phyloP scores from a whole-genome alignment of 306 rosid species.

The Begonia peltatifolia region DNA sequence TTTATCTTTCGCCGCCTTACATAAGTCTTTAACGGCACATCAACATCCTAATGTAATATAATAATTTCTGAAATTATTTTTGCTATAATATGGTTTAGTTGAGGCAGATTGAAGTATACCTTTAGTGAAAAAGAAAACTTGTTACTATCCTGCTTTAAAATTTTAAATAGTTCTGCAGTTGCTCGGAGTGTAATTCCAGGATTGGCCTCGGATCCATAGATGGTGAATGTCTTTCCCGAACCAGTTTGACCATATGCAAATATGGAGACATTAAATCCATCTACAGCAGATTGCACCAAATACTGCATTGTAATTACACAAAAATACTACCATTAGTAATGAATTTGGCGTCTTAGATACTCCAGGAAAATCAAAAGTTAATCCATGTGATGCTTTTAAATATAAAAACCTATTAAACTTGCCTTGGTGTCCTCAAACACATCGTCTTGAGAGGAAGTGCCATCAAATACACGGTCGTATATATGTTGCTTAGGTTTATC shows the following conservation, averaged over 20 bases:
- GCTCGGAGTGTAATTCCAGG: slow-evolving; percentile 86
- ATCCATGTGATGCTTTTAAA: not conserved
- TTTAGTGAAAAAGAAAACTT: slow-evolving; percentile 68
- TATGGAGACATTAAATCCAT: slow-evolving; percentile 82
- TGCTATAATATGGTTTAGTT: too few relatives aligned
- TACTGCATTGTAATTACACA: slow-evolving; percentile 36
- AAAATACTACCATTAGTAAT: not conserved
- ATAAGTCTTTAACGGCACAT: too few relatives aligned
- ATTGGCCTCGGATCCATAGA: slow-evolving; percentile 63
- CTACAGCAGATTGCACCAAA: slow-evolving; percentile 83
- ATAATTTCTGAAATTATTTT: too few relatives aligned
- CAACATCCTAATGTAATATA: too few relatives aligned
- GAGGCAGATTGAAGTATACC: slow-evolving; percentile 20
- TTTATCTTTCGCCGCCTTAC: too few relatives aligned
- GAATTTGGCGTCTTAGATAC: too few relatives aligned
- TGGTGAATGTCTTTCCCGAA: slow-evolving; percentile 85
- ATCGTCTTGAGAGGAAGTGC: slow-evolving; percentile 52
- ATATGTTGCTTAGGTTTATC: slow-evolving; percentile 67
- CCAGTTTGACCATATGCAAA: slow-evolving; percentile 98
- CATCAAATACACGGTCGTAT: slow-evolving; percentile 74
- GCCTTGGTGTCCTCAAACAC: slow-evolving; percentile 91
- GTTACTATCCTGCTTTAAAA: slow-evolving; percentile 53
- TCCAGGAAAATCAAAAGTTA: not conserved
- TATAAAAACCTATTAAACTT: slow-evolving; percentile 20
- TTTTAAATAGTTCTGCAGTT: slow-evolving; percentile 55